These are phyloP conservation scores for Fusarium nanum DNA, from an alignment of 2,329 filamentous ascomycete species.

Conservation along the genomic window DNA sequence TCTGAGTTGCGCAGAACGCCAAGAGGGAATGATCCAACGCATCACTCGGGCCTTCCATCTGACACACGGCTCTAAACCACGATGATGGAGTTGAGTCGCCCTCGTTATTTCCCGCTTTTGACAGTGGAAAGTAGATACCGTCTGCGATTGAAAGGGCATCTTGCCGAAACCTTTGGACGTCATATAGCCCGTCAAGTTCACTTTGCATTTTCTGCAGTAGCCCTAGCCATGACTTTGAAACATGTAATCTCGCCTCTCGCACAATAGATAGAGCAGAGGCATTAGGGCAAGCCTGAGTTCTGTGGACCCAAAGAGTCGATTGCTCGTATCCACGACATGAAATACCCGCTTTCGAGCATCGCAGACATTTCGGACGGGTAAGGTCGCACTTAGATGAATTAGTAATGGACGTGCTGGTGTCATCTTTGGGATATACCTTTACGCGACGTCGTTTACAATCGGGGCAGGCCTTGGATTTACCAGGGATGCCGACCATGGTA, in stretches of 20 bases:
- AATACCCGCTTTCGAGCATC: conserved; percentile 13
- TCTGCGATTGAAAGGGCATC: not conserved
- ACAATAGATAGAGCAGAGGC: conserved; percentile 10
- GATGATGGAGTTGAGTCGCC: not conserved
- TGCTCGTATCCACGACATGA: not conserved
- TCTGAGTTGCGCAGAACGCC: conserved; percentile 10
- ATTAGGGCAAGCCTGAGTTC: not conserved
- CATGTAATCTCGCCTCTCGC: not conserved
- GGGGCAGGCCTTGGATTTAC: conserved; percentile 13
- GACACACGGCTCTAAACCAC: conserved; percentile 6
- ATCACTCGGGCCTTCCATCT: not conserved
- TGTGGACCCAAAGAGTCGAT: conserved; percentile 14
- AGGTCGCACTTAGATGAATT: not conserved
- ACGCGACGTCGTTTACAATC: conserved; percentile 22
- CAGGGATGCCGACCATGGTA: conserved; percentile 14
- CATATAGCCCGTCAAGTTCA: not conserved
- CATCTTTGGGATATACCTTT: not conserved
- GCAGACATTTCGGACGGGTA: not conserved
- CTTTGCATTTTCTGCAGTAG: not conserved
- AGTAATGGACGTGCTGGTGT: fast-evolving
- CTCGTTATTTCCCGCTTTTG: fast-evolving
- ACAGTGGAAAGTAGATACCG: not conserved
- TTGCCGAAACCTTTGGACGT: not conserved
- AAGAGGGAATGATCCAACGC: conserved; percentile 3
- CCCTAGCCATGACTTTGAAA: fast-evolving